A percentile compares a stretch with the other conserved stretches of the same genome.
Conservation (phyloP, 2,329 filamentous ascomycete species). For the Penicillium glabrum region DNA sequence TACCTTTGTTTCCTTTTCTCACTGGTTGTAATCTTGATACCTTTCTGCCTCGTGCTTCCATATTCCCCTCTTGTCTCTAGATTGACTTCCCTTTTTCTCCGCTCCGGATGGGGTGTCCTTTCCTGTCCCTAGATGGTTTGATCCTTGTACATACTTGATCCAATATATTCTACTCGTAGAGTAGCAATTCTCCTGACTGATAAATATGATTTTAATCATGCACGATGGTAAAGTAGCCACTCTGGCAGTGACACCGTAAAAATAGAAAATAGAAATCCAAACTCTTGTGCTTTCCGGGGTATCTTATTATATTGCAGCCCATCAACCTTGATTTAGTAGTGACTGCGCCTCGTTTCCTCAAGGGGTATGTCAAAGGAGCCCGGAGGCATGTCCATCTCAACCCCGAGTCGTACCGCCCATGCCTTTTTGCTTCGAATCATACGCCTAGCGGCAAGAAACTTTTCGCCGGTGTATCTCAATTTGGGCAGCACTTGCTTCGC, state of each 20-base stretch:
- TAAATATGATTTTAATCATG: too few species aligned
- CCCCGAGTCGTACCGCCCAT: too few species aligned
- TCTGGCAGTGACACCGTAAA: background rate
- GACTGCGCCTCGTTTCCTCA: too few species aligned
- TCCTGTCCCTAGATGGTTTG: slow-evolving; percentile 5
- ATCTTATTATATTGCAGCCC: background rate
- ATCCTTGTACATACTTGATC: slow-evolving; percentile 16
- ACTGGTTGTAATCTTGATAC: slow-evolving; percentile 8
- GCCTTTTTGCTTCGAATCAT: too few species aligned
- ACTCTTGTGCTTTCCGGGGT: too few species aligned
- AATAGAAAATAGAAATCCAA: background rate
- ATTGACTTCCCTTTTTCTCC: slow-evolving; percentile 1
- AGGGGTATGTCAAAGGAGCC: too few species aligned
- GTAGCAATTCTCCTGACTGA: background rate
- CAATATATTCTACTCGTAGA: background rate
- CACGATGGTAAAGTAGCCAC: too few species aligned
- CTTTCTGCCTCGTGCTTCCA: slow-evolving; percentile 5
- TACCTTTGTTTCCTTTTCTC: background rate
- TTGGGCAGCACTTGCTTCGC: too few species aligned
- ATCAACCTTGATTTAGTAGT: background rate
- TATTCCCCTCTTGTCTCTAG: slow-evolving; percentile 3
- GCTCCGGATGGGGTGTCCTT: background rate
- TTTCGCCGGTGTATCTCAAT: too few species aligned
- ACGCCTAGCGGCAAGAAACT: too few species aligned
- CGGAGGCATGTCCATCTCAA: too few species aligned